Evolutionary conservation across 352 stramenopile genomes (phyloP), one percentile per base, ranked within the genome.

Genomic region (Pythium aristosporum): DNA sequence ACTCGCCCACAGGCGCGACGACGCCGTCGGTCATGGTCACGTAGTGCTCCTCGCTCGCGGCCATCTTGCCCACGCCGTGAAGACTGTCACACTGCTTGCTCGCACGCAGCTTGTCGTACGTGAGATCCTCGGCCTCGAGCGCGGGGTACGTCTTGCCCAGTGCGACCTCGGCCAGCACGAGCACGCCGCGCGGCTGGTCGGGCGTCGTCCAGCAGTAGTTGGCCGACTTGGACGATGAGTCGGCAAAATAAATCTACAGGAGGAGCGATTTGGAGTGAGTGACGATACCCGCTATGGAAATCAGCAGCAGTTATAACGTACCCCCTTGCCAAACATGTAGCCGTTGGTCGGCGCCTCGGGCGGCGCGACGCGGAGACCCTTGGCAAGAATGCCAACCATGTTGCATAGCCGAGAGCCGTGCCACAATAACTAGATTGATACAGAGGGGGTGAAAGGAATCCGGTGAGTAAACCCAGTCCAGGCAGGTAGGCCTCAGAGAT

Each of bases 311-410:
- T 52, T 32, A 20, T 4, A 12, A 76, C 77, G 47, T 77, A 91
- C 82, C 9, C 88, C 88, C 75, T 95, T 96, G 73, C 87, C 87
- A 61, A 94, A 96, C 75, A 85, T 80, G 73, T 89, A 94, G 55
- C 88, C 88, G 49, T 88, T 88, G 39, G 70, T 77, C 1, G 85
- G 85, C 0, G 86, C 87, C 57, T 96, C 87, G 1, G 87, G 74
- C 12, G 88, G 88, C 16, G 88, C 88, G 32, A 96, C 76, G 6
- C 86, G 80, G 23, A 96, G 73, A 12, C 88, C 88, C 25, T 94
- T 80, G 3, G 77, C 80, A 8, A 96, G 61, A 43, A 96, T 94
- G 9, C 87, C 83, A 21, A 89, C 72, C 42, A 93, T 72, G 44
- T 96, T 96, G 52, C 77, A 84, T 18, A 90, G 57, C 1, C 77